Base-by-base conservation (phyloP, 495 filamentous ascomycete genomes). In the Penicillium chermesinum region DNA sequence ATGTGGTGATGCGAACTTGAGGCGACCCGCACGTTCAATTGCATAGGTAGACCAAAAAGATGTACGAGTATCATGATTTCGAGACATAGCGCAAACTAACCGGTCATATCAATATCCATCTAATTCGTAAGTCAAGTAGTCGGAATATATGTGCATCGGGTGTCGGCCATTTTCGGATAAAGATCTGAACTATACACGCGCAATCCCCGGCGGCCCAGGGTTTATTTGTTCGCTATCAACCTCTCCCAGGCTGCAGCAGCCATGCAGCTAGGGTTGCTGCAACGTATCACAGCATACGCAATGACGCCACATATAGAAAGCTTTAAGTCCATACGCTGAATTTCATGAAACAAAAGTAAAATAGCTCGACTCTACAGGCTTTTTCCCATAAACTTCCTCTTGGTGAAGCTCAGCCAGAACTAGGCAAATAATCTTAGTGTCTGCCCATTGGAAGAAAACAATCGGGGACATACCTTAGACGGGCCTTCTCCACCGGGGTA, bases 381-480 rank as follows among this genome's bases (percentile, higher is more conserved):
- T 78, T 96, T 96, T 61, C 91, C 91, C 94, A 98, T 97, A 67
- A 98, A 98, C 78, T 95, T 95, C 66, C 93, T 83, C 81, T 97
- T 98, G 39, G 87, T 86, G 66, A 96, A 98, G 74, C 91, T 96
- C 55, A 98, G 73, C 93, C 93, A 98, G 86, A 91, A 97, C 82
- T 86, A 49, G n/a, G n/a, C n/a, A n/a, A n/a, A n/a, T n/a, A n/a
- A n/a, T n/a, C n/a, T n/a, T n/a, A n/a, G n/a, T n/a, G n/a, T n/a
- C n/a, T n/a, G n/a, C n/a, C n/a, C n/a, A n/a, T n/a, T n/a, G n/a
- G 19, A 21, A 14, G 14, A 15, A 25, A n/a, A 32, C 16, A n/a
- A 16, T 44, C 5, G 43, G 21, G 38, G 34, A 53, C 70, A 54
- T 63, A 84, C 83, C 78, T 98, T 98, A 58, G 88, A 94, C 58